Percentiles rank a stretch among this genome's conserved stretches.
These are phyloP conservation scores for Annulohypoxylon bovei DNA, from an alignment of 495 filamentous ascomycete species.

Conservation along the genomic window DNA sequence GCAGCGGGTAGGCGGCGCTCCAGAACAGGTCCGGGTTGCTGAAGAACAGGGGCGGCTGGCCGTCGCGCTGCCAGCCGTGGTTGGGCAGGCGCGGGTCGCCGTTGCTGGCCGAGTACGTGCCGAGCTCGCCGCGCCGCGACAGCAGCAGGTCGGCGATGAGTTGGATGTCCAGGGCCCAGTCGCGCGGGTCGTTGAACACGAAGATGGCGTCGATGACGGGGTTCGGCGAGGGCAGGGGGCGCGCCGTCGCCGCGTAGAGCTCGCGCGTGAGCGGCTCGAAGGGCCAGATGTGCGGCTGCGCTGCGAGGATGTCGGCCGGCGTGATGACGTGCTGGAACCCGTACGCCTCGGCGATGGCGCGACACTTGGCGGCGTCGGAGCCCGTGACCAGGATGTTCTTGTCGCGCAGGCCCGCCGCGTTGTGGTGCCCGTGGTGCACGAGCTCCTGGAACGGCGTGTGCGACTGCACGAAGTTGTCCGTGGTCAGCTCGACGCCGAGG, in stretches of 20 bases:
- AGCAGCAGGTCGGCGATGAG: slow-evolving; percentile 83
- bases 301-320: slow-evolving; percentile 81
- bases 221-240: slow-evolving; percentile 65
- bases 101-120: slow-evolving; percentile 70
- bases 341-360: slow-evolving; percentile 79
- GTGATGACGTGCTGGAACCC: slow-evolving; percentile 88
- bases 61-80: slow-evolving; percentile 76
- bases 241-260: slow-evolving; percentile 69
- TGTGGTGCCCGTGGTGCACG: slow-evolving; percentile 44
- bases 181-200: slow-evolving; percentile 89
- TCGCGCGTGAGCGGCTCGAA: slow-evolving; percentile 71
- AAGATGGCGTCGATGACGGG: slow-evolving; percentile 86
- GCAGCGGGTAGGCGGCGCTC: slow-evolving; percentile 83
- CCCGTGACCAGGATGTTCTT: slow-evolving; percentile 85
- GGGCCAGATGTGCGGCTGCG: slow-evolving; percentile 81
- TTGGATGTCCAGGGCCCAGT: slow-evolving; percentile 91
- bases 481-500: slow-evolving; percentile 65
- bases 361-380: slow-evolving; percentile 79
- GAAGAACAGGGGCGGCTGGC: slow-evolving; percentile 85
- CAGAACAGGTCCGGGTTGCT: slow-evolving; percentile 91
- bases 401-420: slow-evolving; percentile 59
- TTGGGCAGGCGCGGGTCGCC: slow-evolving; percentile 68
- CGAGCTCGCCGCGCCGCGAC: slow-evolving; percentile 75
- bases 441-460: slow-evolving; percentile 81
- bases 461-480: slow-evolving; percentile 78